These are phyloP conservation scores for Choanephora cucurbitarum DNA, from an alignment of 371 early-diverging fungal genomes.

Conservation along the genomic window DNA sequence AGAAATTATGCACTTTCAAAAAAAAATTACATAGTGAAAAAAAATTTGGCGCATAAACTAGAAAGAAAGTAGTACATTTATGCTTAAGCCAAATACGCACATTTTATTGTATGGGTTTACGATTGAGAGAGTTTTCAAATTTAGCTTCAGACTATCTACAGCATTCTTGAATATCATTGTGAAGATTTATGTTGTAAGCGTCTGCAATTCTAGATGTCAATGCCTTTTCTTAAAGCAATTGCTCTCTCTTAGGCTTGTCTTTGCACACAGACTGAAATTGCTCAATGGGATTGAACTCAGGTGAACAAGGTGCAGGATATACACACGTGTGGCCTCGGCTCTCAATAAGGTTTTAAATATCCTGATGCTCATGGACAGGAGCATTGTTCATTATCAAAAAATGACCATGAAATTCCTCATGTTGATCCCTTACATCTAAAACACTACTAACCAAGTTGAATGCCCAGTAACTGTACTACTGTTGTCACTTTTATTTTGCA, in stretches of 20 bases:
- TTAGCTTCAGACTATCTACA: no score
- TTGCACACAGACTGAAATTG: constrained; percentile 4
- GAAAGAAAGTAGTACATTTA: no score
- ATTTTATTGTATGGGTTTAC: no score
- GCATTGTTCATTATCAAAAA: constrained; percentile 14
- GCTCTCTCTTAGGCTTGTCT: constrained; percentile 8
- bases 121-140: background rate
- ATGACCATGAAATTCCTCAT: background rate
- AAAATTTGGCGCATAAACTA: no score
- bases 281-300: background rate
- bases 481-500: background rate
- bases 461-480: constrained; percentile 5
- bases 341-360: constrained; percentile 4
- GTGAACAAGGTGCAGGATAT: constrained; percentile 13
- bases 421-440: constrained; percentile 11
- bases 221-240: background rate
- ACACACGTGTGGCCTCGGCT: constrained; percentile 8
- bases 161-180: no score
- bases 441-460: constrained; percentile 1
- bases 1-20: no score
- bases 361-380: constrained; percentile 1
- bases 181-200: constrained; percentile 3
- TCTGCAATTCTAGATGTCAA: constrained; percentile 4
- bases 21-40: no score
- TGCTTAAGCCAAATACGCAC: no score